These are phyloP conservation scores for Lithospermum erythrorhizon DNA, from an alignment of 257 asterid species.

Conservation along the genomic window DNA sequence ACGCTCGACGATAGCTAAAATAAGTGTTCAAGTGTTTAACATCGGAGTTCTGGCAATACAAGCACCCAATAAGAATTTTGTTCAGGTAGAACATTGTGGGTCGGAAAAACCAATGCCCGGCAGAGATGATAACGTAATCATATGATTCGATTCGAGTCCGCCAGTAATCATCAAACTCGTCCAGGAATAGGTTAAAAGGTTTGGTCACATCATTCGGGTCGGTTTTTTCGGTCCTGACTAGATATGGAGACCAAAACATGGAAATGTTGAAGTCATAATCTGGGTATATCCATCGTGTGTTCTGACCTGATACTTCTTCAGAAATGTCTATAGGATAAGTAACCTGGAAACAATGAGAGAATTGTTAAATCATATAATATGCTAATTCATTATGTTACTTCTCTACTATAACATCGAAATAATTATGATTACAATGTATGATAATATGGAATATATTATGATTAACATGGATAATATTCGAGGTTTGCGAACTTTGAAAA, in stretches of 20 bases:
- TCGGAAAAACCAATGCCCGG: constrained; percentile 93
- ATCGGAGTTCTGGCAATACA: constrained; percentile 52
- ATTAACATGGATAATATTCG: no score
- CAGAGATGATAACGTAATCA: constrained; percentile 72
- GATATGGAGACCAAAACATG: constrained; percentile 75
- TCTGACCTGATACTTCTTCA: constrained; percentile 25
- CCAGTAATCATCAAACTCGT: constrained; percentile 64
- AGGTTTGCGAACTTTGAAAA: no score
- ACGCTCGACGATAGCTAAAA: constrained; percentile 75
- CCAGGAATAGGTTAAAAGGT: constrained; percentile 61
- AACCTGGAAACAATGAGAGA: constrained; percentile 25
- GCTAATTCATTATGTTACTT: no score
- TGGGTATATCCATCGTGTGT: constrained; percentile 51
- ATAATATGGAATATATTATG: no score
- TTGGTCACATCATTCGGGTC: constrained; percentile 39
- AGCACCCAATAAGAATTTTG: constrained; percentile 48
- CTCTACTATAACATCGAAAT: no score
- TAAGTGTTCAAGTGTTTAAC: constrained; percentile 32
- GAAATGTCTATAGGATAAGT: constrained; percentile 45
- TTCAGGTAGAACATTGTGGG: constrained; percentile 58
- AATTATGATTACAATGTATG: no score
- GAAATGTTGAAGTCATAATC: constrained; percentile 65
- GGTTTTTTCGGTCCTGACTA: constrained; percentile 33
- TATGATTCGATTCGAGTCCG: constrained; percentile 21
- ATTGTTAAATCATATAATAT: no score